Evolutionary conservation across 1,284 basidiomycete genomes (phyloP).

Genomic region (Meira nashicola): DNA sequence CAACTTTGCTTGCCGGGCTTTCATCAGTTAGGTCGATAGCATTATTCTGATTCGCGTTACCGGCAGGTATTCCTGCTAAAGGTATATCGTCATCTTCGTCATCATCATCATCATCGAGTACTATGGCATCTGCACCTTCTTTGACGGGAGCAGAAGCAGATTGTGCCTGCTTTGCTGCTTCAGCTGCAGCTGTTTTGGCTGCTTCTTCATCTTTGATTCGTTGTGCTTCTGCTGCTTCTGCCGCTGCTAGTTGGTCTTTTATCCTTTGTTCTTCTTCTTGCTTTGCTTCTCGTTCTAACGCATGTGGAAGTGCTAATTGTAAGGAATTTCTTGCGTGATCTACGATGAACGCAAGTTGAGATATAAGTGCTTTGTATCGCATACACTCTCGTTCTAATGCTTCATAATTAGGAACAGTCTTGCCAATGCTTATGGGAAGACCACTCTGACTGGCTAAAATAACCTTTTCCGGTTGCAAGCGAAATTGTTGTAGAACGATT

Average conservation of each 20-base stretch:
- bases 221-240: neutral
- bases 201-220: neutral
- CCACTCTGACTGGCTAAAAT: too few species aligned
- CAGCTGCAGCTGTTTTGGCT: neutral
- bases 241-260: neutral
- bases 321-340: neutral
- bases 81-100: conserved; percentile 4
- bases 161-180: neutral
- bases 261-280: neutral
- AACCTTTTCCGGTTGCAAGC: too few species aligned
- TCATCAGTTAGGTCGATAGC: conserved; percentile 2
- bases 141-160: neutral
- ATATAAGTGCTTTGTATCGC: neutral
- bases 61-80: neutral
- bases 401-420: neutral
- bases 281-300: neutral
- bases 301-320: neutral
- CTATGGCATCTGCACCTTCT: neutral
- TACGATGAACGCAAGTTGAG: neutral
- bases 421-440: neutral
- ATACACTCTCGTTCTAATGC: conserved; percentile 1
- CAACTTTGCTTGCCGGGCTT: neutral
- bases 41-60: neutral
- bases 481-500: neutral
- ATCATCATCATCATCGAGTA: conserved; percentile 1